phyloP scores from a whole-genome alignment of 805 yeast genomes.

The Naumovozyma castellii region DNA sequence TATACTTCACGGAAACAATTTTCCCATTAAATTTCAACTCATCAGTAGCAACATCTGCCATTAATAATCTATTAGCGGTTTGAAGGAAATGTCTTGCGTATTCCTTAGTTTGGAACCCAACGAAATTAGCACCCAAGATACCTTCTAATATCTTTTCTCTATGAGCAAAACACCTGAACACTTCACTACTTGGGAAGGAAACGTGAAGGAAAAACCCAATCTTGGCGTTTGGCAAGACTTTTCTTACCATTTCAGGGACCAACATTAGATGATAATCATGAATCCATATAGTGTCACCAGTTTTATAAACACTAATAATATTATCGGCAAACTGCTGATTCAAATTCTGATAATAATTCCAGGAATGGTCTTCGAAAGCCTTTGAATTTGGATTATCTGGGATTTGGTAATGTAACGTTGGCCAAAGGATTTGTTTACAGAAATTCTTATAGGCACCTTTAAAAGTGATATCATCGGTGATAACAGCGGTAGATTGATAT shows the following conservation, averaged over 20 bases:
- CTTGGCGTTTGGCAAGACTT: conserved; percentile 65
- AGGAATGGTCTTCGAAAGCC: conserved; percentile 91
- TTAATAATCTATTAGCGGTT: conserved; percentile 72
- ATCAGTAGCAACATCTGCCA: conserved; percentile 66
- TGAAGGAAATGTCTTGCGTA: conserved; percentile 90
- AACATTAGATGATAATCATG: conserved; percentile 88
- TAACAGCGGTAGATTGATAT: conserved; percentile 55
- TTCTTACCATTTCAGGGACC: conserved; percentile 76
- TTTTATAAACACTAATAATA: conserved; percentile 55
- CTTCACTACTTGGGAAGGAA: conserved; percentile 92
- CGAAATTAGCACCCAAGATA: conserved; percentile 76
- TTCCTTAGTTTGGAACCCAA: conserved; percentile 86
- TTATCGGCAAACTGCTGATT: conserved; percentile 76
- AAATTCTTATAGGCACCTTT: conserved; percentile 87
- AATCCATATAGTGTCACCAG: conserved; percentile 79
- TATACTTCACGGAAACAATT: conserved; percentile 45
- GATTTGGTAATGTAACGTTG: conserved; percentile 85
- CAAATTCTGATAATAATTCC: conserved; percentile 70
- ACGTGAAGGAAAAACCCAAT: conserved; percentile 90
- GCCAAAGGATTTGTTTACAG: conserved; percentile 94
- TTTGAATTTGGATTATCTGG: conserved; percentile 92
- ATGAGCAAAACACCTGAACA: conserved; percentile 87
- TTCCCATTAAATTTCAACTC: conserved; percentile 51
- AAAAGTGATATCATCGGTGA: conserved; percentile 67
- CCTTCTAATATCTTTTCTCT: conserved; percentile 70